phyloP scores from a whole-genome alignment of 257 asterid species.

The Solanum sejunctum region DNA sequence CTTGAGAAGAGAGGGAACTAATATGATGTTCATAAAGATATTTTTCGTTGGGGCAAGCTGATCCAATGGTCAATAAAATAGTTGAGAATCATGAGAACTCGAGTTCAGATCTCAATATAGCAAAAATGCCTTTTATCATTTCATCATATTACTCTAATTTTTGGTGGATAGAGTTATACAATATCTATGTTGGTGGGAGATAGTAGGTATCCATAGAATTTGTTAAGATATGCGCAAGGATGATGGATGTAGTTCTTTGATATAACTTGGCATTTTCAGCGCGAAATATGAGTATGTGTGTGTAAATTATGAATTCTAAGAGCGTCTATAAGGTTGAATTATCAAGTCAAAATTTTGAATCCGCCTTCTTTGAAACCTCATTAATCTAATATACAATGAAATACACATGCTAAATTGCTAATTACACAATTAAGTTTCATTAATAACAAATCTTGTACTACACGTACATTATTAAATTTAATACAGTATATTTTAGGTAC shows the following conservation, averaged over 20 bases:
- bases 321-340: neutral
- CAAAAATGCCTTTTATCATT: neutral
- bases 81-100: neutral
- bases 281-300: neutral
- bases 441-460: neutral
- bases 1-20: neutral
- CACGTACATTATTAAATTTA: neutral
- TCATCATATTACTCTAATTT: neutral
- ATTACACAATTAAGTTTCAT: neutral
- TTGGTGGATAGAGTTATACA: neutral
- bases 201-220: neutral
- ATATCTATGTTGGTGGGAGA: neutral
- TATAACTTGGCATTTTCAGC: neutral
- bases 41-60: neutral
- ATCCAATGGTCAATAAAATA: neutral
- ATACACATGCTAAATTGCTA: neutral
- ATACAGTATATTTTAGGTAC: neutral
- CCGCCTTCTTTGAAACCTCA: neutral
- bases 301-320: neutral
- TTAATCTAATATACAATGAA: neutral
- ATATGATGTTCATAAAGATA: neutral
- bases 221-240: rapidly evolving
- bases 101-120: neutral
- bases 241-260: neutral
- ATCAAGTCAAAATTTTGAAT: neutral